These are phyloP conservation scores for Sanghuangporus weigelae DNA, from an alignment of 1,284 basidiomycete genomes.

Conservation along the genomic window DNA sequence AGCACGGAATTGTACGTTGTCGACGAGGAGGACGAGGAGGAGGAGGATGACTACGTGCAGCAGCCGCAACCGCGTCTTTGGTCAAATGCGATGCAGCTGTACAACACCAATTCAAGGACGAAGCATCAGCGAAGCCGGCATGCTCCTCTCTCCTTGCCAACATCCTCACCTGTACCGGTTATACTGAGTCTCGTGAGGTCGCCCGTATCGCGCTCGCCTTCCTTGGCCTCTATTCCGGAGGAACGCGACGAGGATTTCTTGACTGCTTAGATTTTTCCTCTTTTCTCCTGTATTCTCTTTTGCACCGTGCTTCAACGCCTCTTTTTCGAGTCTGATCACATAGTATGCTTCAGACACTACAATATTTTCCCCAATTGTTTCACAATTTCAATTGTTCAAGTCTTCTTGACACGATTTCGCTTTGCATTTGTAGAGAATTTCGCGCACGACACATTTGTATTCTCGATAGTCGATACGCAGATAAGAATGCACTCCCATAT, in stretches of 20 bases:
- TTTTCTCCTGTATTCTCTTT: not conserved
- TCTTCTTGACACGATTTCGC: not conserved
- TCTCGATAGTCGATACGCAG: too few species aligned
- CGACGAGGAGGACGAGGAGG: conserved; percentile 9
- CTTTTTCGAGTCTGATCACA: not conserved
- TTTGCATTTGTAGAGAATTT: too few species aligned
- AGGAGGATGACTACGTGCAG: not conserved
- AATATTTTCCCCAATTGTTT: not conserved
- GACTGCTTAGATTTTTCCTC: not conserved
- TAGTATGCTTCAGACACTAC: not conserved
- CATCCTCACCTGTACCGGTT: not conserved
- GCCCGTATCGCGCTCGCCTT: not conserved
- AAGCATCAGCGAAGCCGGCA: not conserved
- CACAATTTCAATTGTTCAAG: not conserved
- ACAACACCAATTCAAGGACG: not conserved
- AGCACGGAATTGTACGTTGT: conserved; percentile 3
- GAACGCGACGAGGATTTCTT: not conserved
- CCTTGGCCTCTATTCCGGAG: conserved; percentile 2
- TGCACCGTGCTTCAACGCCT: not conserved
- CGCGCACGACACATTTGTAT: too few species aligned
- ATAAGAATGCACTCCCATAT: too few species aligned
- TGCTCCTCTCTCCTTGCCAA: not conserved
- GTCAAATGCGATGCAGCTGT: not conserved
- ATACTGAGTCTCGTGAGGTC: not conserved
- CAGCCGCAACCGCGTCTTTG: not conserved